Evolutionary conservation across 306 rosid genomes (phyloP), one percentile per base, ranked within the genome.

Genomic region (Acacia crassicarpa): DNA sequence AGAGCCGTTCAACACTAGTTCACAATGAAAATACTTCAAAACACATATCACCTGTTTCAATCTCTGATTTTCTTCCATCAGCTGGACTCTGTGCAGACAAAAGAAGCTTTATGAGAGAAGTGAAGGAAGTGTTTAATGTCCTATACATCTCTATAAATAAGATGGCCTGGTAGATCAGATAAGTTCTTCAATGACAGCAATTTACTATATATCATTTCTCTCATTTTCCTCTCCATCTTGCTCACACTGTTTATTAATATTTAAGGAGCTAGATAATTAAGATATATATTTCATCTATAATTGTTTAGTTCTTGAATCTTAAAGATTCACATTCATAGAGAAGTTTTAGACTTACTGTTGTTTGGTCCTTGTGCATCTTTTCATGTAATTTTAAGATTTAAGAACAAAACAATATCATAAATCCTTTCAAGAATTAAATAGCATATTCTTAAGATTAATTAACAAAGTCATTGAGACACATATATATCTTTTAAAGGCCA

Each of bases 41-140:
- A 68, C 45, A 68, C 35, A 30, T 27, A 27, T 14, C 75, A 71
- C 40, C 58, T 71, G 58, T 71, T 71, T 71, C 40, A 71, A 71
- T 71, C 58, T 16, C 75, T 71, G 53, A 49, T 22, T 71, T 32
- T 71, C 75, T 25, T 25, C 40, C 20, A 23, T 44, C 56, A 71
- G 75, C 40, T 45, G 58, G 14, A 13, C 25, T 71, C 75, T 71
- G 58, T 6, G 3, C 43, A 43, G 72, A 38, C 48, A 9, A 32
- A 13, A 9, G 16, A 20, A 38, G 15, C 12, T 38, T 38, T 25
- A 1, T 67, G 6, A 67, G 72, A 67, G 16, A n/a, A 67, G 48
- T 33, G 46, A n/a, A 7, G 5, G 1, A 58, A 58, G 65, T 22
- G 32, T 7, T 0, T 7, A 19, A 1, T 53, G 23, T 53, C 23